Evolutionary conservation across 208 protist species (phyloP).

Genomic region (Trypanosoma lewisi): DNA sequence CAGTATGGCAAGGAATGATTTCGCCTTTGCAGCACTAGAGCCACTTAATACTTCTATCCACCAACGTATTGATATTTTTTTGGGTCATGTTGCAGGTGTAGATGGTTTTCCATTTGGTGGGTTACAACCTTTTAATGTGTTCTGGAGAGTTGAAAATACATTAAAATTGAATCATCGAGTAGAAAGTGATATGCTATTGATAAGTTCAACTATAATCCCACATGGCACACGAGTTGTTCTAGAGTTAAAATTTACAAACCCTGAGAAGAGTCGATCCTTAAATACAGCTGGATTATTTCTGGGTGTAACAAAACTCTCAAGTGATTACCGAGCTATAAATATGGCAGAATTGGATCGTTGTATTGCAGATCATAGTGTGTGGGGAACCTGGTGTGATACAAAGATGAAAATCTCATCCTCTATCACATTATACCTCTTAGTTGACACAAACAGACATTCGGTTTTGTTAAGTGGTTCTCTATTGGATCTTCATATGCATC

Average conservation of each 20-base stretch:
- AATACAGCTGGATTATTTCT: slow-evolving; percentile 62
- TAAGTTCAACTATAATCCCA: slow-evolving; percentile 69
- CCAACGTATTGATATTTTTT: slow-evolving; percentile 55
- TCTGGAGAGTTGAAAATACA: slow-evolving; percentile 61
- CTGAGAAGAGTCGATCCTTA: neutral
- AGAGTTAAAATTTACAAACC: slow-evolving; percentile 14
- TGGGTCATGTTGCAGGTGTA: slow-evolving; percentile 71
- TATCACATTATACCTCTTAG: slow-evolving; percentile 52
- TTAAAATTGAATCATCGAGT: slow-evolving; percentile 32
- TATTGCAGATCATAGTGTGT: slow-evolving; percentile 55
- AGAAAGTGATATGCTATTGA: slow-evolving; percentile 46
- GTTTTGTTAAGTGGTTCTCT: slow-evolving; percentile 70
- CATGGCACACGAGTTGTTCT: slow-evolving; percentile 57
- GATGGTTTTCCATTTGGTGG: slow-evolving; percentile 75
- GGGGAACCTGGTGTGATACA: slow-evolving; percentile 83
- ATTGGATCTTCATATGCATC: slow-evolving; percentile 52
- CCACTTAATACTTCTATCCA: slow-evolving; percentile 45
- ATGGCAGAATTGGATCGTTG: slow-evolving; percentile 60
- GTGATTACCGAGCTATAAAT: slow-evolving; percentile 40
- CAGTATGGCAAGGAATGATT: slow-evolving; percentile 48
- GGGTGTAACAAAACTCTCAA: slow-evolving; percentile 60
- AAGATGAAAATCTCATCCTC: slow-evolving; percentile 43
- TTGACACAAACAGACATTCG: slow-evolving; percentile 57
- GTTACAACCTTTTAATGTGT: slow-evolving; percentile 61
- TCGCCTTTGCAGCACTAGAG: slow-evolving; percentile 63